A percentile compares a stretch with the other conserved stretches of the same genome.
Conservation (phyloP, 805 yeast species). For the Peterozyma toletana region DNA sequence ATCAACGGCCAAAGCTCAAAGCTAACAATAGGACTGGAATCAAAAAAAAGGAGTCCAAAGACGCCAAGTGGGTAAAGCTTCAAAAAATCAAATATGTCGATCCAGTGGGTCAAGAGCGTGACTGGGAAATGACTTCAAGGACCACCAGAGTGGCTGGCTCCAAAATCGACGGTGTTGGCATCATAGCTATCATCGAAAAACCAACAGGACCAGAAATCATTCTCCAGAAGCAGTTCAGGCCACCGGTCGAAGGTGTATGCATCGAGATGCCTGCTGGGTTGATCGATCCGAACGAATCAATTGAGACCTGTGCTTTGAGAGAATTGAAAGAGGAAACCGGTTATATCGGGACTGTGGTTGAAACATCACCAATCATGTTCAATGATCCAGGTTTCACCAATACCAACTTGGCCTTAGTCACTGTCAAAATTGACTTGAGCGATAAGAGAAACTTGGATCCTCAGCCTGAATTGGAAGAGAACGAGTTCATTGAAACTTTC, state of each 20-base stretch:
- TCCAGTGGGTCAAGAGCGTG: slow-evolving; percentile 61
- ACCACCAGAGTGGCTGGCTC: slow-evolving; percentile 59
- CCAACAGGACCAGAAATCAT: slow-evolving; percentile 42
- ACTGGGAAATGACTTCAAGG: slow-evolving; percentile 89
- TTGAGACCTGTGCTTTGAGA: slow-evolving; percentile 76
- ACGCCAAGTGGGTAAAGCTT: slow-evolving; percentile 63
- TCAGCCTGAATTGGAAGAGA: slow-evolving; percentile 71
- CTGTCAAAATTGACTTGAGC: slow-evolving; percentile 66
- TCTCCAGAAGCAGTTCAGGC: slow-evolving; percentile 85
- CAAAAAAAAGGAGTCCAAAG: slow-evolving; percentile 20
- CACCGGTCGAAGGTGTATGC: slow-evolving; percentile 84
- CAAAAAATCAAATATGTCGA: slow-evolving; percentile 64
- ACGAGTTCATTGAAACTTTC: slow-evolving; percentile 89
- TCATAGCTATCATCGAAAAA: slow-evolving; percentile 61
- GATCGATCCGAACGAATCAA: slow-evolving; percentile 74
- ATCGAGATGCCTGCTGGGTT: slow-evolving; percentile 95
- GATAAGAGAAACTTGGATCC: slow-evolving; percentile 66
- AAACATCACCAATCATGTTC: slow-evolving; percentile 22
- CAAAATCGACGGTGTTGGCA: slow-evolving; percentile 85
- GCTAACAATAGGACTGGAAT: background rate
- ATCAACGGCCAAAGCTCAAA: background rate
- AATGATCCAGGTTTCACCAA: slow-evolving; percentile 75
- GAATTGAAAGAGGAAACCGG: slow-evolving; percentile 94
- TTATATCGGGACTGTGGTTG: slow-evolving; percentile 57
- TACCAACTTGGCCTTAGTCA: slow-evolving; percentile 76